A percentile compares a stretch with the other conserved stretches of the same genome.
Conservation (phyloP, 169 alveolate genomes). For the Eimeria brunetti region DNA sequence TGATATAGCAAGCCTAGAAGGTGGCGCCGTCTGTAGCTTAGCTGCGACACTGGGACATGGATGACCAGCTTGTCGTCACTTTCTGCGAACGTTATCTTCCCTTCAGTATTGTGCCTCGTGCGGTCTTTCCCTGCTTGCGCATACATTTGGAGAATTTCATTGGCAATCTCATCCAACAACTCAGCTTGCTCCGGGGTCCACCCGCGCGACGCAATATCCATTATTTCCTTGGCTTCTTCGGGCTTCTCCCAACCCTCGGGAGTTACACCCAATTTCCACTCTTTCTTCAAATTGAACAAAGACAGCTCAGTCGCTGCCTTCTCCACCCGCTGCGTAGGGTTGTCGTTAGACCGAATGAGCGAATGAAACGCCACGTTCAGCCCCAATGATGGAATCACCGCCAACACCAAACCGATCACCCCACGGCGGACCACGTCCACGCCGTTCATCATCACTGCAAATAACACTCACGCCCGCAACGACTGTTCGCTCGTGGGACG, state of each 20-base stretch:
- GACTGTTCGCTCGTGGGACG: neutral
- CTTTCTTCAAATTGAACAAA: constrained; percentile 5
- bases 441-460: constrained; percentile 48
- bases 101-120: neutral
- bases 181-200: constrained; percentile 31
- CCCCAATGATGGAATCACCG: constrained; percentile 9
- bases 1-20: neutral
- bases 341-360: neutral
- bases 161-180: neutral
- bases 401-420: constrained; percentile 32
- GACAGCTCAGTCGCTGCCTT: constrained; percentile 1
- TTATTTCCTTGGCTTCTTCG: neutral
- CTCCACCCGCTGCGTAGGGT: neutral
- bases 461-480: neutral
- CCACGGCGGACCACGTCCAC: constrained; percentile 61
- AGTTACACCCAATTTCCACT: constrained; percentile 2
- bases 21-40: constrained; percentile 2
- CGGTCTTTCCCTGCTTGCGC: constrained; percentile 43
- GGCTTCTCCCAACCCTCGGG: neutral
- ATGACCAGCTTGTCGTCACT: neutral
- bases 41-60: neutral
- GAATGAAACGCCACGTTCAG: constrained; percentile 27
- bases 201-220: neutral
- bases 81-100: neutral
- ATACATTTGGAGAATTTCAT: constrained; percentile 43